Base-by-base conservation (phyloP, 768 basidiomycete species). In the Crassisporium funariophilum region DNA sequence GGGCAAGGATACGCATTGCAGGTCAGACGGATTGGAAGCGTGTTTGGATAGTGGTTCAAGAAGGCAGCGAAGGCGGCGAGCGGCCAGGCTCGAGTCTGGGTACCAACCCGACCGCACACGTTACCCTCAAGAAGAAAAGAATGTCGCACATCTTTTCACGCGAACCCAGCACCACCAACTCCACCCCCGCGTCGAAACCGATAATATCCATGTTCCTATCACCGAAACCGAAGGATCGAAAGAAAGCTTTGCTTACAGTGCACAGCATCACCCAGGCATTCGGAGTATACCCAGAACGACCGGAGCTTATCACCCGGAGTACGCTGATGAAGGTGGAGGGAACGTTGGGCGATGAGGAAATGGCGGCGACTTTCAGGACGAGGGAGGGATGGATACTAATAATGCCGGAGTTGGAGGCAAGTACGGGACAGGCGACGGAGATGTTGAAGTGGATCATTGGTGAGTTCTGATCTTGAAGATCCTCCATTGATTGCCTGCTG, bases 11-110 rank as follows among this genome's bases (percentile, higher is more conserved):
- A 36, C 85, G 95, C 35, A 75, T 98, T 29, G 88, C 94, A n/a
- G 95, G 95, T n/a, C 92, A 94, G 57, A 94, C 91, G 0, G 93
- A 97, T 55, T 98, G 95, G 95, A 93, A 93, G 64, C 79, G 83
- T 33, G 76, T 94, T 35, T 98, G 91, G 89, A 81, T 91, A 74
- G 79, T 86, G 5, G 71, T 97, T 4, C 73, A 71, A 49, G 77
- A 78, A 38, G 79, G 75, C 4, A 58, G 65, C n/a, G 67, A 70
- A 27, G 57, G 52, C 35, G 50, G 55, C 35, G 61, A 59, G n/a
- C n/a, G n/a, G n/a, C n/a, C 37, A 63, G 55, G 46, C 60, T 58
- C 19, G 46, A 50, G 44, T 50, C 52, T n/a, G 55, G n/a, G 54
- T 20, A 59, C 59, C 50, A 44, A 62, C 21, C 52, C 60, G 7